Evolutionary conservation across 495 filamentous ascomycete species (phyloP).

Genomic region (Aspergillus campestris): DNA sequence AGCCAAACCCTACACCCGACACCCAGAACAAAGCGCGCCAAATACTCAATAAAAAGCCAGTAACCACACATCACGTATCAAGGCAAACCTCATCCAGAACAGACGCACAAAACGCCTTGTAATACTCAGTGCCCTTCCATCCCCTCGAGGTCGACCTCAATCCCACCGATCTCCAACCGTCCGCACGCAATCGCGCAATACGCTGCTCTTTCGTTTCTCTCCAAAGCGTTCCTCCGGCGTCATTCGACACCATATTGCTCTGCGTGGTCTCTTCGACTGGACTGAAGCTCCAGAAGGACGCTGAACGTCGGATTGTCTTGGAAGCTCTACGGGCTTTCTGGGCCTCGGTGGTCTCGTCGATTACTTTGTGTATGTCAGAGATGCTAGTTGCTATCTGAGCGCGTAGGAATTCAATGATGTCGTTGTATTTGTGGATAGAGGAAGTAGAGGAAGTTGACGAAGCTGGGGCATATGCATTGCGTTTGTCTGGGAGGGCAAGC

Average conservation of each 20-base stretch:
- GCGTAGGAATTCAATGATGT: constrained; percentile 16
- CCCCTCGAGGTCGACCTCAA: constrained; percentile 18
- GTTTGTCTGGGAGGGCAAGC: neutral
- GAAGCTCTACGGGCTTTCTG: constrained; percentile 18
- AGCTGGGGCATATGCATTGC: neutral
- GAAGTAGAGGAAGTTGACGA: constrained; percentile 3
- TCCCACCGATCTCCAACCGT: constrained; percentile 29
- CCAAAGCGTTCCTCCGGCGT: neutral
- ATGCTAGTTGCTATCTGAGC: constrained; percentile 19
- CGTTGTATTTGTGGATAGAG: constrained; percentile 16
- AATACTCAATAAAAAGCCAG: neutral
- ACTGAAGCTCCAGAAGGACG: constrained; percentile 37
- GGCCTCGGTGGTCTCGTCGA: constrained; percentile 16
- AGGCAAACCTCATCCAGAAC: constrained; percentile 27
- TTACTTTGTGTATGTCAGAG: constrained; percentile 11
- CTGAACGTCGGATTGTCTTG: constrained; percentile 16
- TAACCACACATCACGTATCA: constrained; percentile 1
- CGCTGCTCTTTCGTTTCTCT: constrained; percentile 29
- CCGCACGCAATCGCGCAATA: constrained; percentile 24
- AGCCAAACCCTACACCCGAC: neutral
- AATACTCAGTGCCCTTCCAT: constrained; percentile 34
- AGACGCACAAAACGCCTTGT: constrained; percentile 22
- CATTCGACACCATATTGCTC: neutral
- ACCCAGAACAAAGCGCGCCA: neutral
- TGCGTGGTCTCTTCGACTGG: constrained; percentile 10